phyloP scores from a whole-genome alignment of 495 filamentous ascomycete species.

The Neurospora sp. region DNA sequence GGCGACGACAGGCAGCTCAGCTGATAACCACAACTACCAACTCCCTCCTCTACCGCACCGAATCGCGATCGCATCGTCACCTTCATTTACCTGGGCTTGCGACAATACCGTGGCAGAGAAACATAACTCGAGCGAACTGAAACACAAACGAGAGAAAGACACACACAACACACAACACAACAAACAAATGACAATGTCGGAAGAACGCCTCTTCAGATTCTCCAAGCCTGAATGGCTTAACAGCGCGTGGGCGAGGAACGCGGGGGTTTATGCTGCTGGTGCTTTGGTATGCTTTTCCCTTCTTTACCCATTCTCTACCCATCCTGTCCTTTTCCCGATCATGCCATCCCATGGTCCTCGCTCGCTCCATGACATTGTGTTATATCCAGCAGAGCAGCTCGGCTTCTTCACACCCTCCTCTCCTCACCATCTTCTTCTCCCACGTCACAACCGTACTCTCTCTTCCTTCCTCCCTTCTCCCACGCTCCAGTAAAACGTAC shows the following conservation, averaged over 20 bases:
- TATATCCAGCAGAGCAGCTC: neutral
- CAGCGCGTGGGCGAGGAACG: slow-evolving; percentile 67
- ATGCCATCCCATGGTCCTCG: neutral
- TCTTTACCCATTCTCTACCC: too few relatives aligned
- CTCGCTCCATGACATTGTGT: neutral
- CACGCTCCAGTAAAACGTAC: too few relatives aligned
- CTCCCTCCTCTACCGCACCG: neutral
- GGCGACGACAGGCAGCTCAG: neutral
- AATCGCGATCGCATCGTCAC: neutral
- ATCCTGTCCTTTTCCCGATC: too few relatives aligned
- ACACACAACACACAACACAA: neutral
- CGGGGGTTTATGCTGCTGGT: slow-evolving; percentile 78
- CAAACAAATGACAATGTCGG: slow-evolving; percentile 31
- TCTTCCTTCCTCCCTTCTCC: too few relatives aligned
- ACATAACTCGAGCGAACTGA: neutral
- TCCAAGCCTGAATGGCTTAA: slow-evolving; percentile 83
- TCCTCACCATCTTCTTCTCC: neutral
- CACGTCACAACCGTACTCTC: neutral
- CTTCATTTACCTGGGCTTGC: neutral
- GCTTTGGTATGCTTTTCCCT: slow-evolving; percentile 56
- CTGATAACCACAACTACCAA: neutral
- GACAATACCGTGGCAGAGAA: neutral
- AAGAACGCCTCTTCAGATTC: slow-evolving; percentile 69
- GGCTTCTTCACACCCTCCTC: too few relatives aligned
- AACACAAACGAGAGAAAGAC: neutral